These are phyloP conservation scores for Sungouiella blattae DNA, from an alignment of 805 yeast genomes.

Conservation along the genomic window DNA sequence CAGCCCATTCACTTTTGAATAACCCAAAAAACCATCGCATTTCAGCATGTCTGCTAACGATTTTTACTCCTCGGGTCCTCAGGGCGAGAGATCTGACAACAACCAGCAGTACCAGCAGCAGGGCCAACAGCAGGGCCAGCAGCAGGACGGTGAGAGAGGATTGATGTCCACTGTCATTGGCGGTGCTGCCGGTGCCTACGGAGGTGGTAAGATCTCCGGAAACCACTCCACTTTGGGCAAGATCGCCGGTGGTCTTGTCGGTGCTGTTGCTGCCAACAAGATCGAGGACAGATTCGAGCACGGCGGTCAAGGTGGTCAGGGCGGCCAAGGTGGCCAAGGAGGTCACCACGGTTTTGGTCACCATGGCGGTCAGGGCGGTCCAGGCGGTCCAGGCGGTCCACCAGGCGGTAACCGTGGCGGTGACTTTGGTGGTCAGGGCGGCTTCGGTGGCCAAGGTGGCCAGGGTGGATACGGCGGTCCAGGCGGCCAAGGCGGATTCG, in stretches of 20 bases:
- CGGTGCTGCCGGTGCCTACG: conserved; percentile 38
- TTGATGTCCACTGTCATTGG: conserved; percentile 24
- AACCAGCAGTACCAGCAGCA: conserved; percentile 13
- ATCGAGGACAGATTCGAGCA: conserved; percentile 36
- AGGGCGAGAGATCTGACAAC: conserved; percentile 14
- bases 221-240: conserved; percentile 42
- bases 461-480: conserved; percentile 9
- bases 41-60: conserved; percentile 57
- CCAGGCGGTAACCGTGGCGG: conserved; percentile 7
- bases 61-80: conserved; percentile 43
- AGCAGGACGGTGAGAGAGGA: conserved; percentile 25
- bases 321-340: conserved; percentile 5
- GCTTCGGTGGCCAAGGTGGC: conserved; percentile 3
- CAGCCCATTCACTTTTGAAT: not conserved
- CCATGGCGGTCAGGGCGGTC: conserved; percentile 7
- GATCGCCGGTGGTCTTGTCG: conserved; percentile 51
- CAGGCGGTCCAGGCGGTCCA: conserved; percentile 3
- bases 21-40: not conserved
- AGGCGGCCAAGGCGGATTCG: conserved; percentile 4
- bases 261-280: conserved; percentile 54
- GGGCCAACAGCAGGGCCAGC: conserved; percentile 10
- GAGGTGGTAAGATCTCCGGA: conserved; percentile 24
- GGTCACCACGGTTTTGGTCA: conserved; percentile 5
- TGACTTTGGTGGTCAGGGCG: not conserved
- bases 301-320: conserved; percentile 1